phyloP scores from a whole-genome alignment of 371 early-diverging fungal species.

The Blakeslea trispora region DNA sequence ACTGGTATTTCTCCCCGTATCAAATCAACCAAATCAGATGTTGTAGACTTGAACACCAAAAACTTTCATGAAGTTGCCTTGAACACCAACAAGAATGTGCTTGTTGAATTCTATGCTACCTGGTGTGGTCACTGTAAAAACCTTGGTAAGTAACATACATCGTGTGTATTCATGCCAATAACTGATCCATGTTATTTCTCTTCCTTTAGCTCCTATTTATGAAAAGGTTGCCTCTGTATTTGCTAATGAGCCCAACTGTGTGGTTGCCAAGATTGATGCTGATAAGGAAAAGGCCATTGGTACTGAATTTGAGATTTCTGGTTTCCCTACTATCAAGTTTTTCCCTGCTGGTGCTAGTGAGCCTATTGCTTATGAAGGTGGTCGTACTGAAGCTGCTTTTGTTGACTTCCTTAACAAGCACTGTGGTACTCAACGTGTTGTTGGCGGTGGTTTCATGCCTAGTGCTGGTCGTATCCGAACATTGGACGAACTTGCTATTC shows the following conservation, averaged over 20 bases:
- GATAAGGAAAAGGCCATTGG: slow-evolving; percentile 58
- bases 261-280: slow-evolving; percentile 94
- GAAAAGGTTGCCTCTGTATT: slow-evolving; percentile 63
- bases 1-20: slow-evolving; percentile 66
- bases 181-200: too few relatives aligned
- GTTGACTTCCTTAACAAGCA: slow-evolving; percentile 89
- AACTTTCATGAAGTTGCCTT: slow-evolving; percentile 72
- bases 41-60: slow-evolving; percentile 60
- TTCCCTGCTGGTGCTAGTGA: slow-evolving; percentile 73
- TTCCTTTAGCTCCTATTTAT: slow-evolving; percentile 67
- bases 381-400: slow-evolving; percentile 81
- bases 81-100: slow-evolving; percentile 61
- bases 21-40: slow-evolving; percentile 62
- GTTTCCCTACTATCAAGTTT: slow-evolving; percentile 88
- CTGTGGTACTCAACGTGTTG: slow-evolving; percentile 77
- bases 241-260: slow-evolving; percentile 47
- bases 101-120: slow-evolving; percentile 86
- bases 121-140: slow-evolving; percentile 90
- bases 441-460: slow-evolving; percentile 70
- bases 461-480: slow-evolving; percentile 67
- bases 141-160: slow-evolving; percentile 41
- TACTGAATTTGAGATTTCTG: slow-evolving; percentile 66
- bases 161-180: neutral
- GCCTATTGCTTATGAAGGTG: slow-evolving; percentile 76
- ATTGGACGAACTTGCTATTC: slow-evolving; percentile 66